These are phyloP conservation scores for Mycena latifolia DNA, from an alignment of 768 basidiomycete genomes.

Conservation along the genomic window DNA sequence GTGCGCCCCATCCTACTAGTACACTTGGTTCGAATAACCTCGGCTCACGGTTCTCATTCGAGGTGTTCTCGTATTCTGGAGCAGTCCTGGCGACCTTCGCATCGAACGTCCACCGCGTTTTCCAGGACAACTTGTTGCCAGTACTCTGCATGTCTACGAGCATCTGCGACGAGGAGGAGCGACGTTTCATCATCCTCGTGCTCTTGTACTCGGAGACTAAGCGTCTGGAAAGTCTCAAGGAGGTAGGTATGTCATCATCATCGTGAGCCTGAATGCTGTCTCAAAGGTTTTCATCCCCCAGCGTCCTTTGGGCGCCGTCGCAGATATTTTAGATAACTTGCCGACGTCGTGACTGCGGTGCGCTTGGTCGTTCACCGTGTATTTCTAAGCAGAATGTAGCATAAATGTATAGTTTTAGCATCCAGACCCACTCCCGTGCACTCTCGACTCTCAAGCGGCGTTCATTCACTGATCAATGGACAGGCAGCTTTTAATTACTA, in stretches of 20 bases:
- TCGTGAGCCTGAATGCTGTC: background rate
- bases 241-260: background rate
- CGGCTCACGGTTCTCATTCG: background rate
- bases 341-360: too few species aligned
- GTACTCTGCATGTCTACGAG: conserved; percentile 7
- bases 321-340: too few species aligned
- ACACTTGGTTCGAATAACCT: background rate
- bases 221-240: conserved; percentile 22
- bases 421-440: too few species aligned
- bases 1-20: conserved; percentile 3
- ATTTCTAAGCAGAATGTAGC: too few species aligned
- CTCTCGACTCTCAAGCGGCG: too few species aligned
- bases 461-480: too few species aligned
- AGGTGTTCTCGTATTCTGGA: conserved; percentile 27
- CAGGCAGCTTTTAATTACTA: too few species aligned
- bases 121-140: conserved; percentile 8
- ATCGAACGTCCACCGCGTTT: conserved; percentile 16
- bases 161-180: conserved; percentile 26
- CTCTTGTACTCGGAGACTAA: conserved; percentile 33
- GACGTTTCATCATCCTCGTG: conserved; percentile 29
- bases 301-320: too few species aligned
- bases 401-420: too few species aligned
- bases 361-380: too few species aligned
- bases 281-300: background rate
- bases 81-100: conserved; percentile 27